These are phyloP conservation scores for Thermothelomyces thermophilus DNA, from an alignment of 2,329 filamentous ascomycete species.

Conservation along the genomic window DNA sequence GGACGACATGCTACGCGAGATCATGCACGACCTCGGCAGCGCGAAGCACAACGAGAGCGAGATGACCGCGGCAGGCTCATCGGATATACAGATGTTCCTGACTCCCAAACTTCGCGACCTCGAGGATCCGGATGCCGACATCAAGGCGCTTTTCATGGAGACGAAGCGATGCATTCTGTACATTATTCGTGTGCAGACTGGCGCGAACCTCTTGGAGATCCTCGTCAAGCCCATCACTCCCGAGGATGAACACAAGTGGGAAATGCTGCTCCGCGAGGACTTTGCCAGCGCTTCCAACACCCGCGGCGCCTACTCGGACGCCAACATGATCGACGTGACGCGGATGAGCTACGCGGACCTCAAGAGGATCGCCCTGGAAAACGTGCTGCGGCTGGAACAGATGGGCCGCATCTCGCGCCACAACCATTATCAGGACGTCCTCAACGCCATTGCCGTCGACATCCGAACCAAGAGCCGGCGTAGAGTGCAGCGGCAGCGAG, in stretches of 20 bases:
- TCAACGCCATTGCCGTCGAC: constrained; percentile 93
- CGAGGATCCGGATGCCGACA: constrained; percentile 85
- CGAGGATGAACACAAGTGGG: constrained; percentile 89
- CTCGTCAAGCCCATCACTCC: constrained; percentile 79
- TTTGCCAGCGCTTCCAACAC: constrained; percentile 61
- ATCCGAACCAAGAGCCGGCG: constrained; percentile 95
- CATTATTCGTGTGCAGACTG: constrained; percentile 93
- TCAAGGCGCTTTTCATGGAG: constrained; percentile 94
- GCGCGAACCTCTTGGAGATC: constrained; percentile 87
- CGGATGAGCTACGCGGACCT: constrained; percentile 85
- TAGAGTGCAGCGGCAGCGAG: constrained; percentile 82
- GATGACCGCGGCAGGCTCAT: constrained; percentile 76
- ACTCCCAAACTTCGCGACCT: constrained; percentile 84
- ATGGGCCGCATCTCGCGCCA: constrained; percentile 79
- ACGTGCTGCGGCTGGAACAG: constrained; percentile 83
- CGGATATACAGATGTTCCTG: constrained; percentile 84
- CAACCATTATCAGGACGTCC: constrained; percentile 94
- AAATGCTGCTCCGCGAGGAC: constrained; percentile 73
- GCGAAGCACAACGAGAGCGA: constrained; percentile 96
- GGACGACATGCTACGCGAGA: constrained; percentile 84
- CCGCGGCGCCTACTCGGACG: constrained; percentile 82
- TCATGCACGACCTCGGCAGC: constrained; percentile 87
- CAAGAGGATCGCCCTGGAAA: constrained; percentile 88
- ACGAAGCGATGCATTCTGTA: constrained; percentile 96
- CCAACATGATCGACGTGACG: constrained; percentile 82